A percentile compares a stretch with the other conserved stretches of the same genome.
These are phyloP conservation scores for Pseudogymnoascus sp. DNA, from an alignment of 2,329 filamentous ascomycete species.

Conservation along the genomic window DNA sequence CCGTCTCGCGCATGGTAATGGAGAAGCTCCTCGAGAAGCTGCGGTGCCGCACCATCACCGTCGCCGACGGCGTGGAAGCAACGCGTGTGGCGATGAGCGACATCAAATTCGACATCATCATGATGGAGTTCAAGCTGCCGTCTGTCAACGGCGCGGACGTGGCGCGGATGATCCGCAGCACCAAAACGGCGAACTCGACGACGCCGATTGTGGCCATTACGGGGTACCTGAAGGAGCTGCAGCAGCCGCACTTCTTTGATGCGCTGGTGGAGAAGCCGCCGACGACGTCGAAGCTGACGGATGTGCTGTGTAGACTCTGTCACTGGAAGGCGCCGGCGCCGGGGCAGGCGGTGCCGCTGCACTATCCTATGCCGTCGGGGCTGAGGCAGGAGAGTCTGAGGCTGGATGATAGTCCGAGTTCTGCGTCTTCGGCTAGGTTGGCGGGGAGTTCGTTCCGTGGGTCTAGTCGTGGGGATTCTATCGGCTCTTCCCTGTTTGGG, in stretches of 20 bases:
- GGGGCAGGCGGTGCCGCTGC: conserved; percentile 36
- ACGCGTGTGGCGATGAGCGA: conserved; percentile 91
- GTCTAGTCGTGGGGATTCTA: conserved; percentile 80
- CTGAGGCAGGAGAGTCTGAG: conserved; percentile 56
- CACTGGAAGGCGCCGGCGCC: conserved; percentile 78
- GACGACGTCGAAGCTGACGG: conserved; percentile 80
- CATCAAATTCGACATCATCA: conserved; percentile 97
- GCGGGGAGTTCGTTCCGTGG: conserved; percentile 68
- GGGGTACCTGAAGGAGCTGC: conserved; percentile 94
- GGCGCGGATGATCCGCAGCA: conserved; percentile 94
- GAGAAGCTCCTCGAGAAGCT: conserved; percentile 93
- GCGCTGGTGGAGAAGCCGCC: conserved; percentile 94
- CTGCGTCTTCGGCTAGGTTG: conserved; percentile 59
- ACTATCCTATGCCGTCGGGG: conserved; percentile 53
- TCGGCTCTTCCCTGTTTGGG: conserved; percentile 79
- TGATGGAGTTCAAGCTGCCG: conserved; percentile 93
- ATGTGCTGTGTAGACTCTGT: conserved; percentile 79
- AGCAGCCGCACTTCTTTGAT: conserved; percentile 92
- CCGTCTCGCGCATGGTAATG: conserved; percentile 97
- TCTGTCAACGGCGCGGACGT: conserved; percentile 94
- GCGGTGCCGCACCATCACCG: conserved; percentile 86
- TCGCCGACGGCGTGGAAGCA: conserved; percentile 82
- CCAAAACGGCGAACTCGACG: conserved; percentile 86
- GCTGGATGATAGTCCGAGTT: conserved; percentile 69
- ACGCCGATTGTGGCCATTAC: conserved; percentile 96